Base-by-base conservation (phyloP, 1,139 yeast genomes). In the Suhomyces kunorum region DNA sequence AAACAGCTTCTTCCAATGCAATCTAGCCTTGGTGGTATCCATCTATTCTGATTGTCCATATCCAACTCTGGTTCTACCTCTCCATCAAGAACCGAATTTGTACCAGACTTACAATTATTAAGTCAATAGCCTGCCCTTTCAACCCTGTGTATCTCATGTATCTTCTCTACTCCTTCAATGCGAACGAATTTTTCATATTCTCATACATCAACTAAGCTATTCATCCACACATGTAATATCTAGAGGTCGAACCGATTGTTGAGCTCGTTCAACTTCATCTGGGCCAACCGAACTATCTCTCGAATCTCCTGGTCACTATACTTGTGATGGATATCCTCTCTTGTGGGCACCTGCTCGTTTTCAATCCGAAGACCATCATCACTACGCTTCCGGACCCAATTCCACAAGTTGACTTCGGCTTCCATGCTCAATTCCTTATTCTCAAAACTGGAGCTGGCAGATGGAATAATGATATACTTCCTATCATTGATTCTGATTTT, bases 331-430 rank as follows among this genome's bases (percentile, higher is more conserved):
- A 34, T 42, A 42, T 32, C 46, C 18, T 36, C 41, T 26, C 20
- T 28, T 11, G 14, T 38, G 7, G 18, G 18, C 20, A 18, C 37
- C 17, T 35, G 40, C 25, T 47, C 43, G 45, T 42, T 39, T 23
- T 40, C 35, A 28, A 55, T 41, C 9, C 52, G 44, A n/a, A 60
- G 38, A 27, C 53, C 48, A 24, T 59, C 53, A 5, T 56, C 62
- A 36, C 73, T 73, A 38, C 86, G 72, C 33, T 76, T 76, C 40
- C 80, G 78, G 32, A 88, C 74, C 96, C 96, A 89, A 37, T 79
- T 74, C 96, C 96, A 89, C 42, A 89, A 61, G 29, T 76, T 75
- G 28, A 75, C 73, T 59, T 88, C 95, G 43, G 81, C 78, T 41
- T 74, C 69, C 46, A 70, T 51, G 38, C 63, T 54, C 38, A 60